Conservation (phyloP, 2,329 filamentous ascomycete genomes). For the Colletotrichum eremochloae region DNA sequence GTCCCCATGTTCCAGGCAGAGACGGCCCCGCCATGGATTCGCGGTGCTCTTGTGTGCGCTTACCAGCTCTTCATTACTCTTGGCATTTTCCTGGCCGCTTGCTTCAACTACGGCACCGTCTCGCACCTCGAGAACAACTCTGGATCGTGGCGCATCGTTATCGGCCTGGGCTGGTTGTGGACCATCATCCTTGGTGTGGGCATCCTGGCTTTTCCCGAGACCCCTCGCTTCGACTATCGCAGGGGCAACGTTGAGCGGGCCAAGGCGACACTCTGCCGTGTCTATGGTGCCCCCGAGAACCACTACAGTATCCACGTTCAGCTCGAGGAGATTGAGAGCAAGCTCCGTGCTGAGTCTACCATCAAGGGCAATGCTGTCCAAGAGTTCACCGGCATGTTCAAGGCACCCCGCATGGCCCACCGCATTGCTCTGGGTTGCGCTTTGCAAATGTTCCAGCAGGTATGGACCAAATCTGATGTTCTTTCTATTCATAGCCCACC, state of each 20-base stretch:
- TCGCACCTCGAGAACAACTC: conserved; percentile 59
- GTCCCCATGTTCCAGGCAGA: conserved; percentile 84
- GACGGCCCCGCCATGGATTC: conserved; percentile 74
- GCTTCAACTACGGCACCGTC: conserved; percentile 71
- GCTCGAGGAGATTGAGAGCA: conserved; percentile 66
- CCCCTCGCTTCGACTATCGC: conserved; percentile 65
- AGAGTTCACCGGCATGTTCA: conserved; percentile 71
- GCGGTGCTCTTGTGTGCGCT: conserved; percentile 73
- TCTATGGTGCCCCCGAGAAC: conserved; percentile 60
- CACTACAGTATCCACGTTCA: conserved; percentile 62
- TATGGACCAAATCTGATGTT: conserved; percentile 53
- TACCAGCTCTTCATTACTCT: conserved; percentile 82
- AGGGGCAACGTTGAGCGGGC: conserved; percentile 61
- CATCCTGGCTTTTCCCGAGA: conserved; percentile 66
- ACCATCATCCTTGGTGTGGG: conserved; percentile 62
- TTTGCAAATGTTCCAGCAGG: conserved; percentile 76
- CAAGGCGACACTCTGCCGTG: conserved; percentile 60
- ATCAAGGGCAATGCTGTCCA: conserved; percentile 57
- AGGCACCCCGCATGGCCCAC: conserved; percentile 73
- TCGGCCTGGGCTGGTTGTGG: conserved; percentile 66
- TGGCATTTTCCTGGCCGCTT: conserved; percentile 72
- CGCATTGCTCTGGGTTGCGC: conserved; percentile 71
- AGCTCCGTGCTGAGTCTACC: conserved; percentile 63
- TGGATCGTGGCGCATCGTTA: conserved; percentile 72
- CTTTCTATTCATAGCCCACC: not conserved